Evolutionary conservation across 345 rosid genomes (phyloP), one percentile per base, ranked within the genome.

Genomic region (Eucalyptus curtisii): DNA sequence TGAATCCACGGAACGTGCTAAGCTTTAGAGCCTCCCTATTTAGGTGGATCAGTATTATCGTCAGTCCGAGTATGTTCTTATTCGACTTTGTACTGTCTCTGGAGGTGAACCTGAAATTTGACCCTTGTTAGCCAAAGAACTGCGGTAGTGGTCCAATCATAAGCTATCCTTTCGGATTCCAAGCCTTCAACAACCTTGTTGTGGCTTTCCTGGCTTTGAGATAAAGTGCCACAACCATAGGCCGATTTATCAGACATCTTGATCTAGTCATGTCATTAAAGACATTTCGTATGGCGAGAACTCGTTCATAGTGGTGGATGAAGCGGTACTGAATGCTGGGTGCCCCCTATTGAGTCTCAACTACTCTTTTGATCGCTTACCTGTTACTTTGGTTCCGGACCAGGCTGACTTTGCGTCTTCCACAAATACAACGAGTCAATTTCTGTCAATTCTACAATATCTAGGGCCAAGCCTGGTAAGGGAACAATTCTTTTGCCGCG

Each of bases 91-190:
- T 92, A 86, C 87, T 9, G 4, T 5, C 44, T 17, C 0, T 33
- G 7, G 25, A 3, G 44, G 81, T 3, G 1, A 19, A 33, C 25
- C 45, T 2, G 2, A 33, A 71, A 33, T 33, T 71, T 37, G 89
- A 93, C 30, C 17, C 87, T 16, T 93, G 92, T 89, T 33, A 84
- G 40, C 92, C 89, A 30, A 86, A 50, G 86, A 90, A 31, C 88
- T 89, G 89, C 20, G 84, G 90, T 47, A 86, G 2, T 13, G 94
- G 93, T 80, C 90, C 90, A 37, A 87, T 64, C 17, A 89, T 93
- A 89, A 92, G 91, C 86, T 91, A 89, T 64, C 92, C 91, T 13
- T 93, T 87, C 89, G 64, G 44, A 86, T 92, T 64, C 57, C 3
- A 5, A 76, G 15, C 31, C 86, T 53, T 49, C 80, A 45, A 24